phyloP scores from a whole-genome alignment of 495 filamentous ascomycete species.

The Chaetomidium leptoderma region DNA sequence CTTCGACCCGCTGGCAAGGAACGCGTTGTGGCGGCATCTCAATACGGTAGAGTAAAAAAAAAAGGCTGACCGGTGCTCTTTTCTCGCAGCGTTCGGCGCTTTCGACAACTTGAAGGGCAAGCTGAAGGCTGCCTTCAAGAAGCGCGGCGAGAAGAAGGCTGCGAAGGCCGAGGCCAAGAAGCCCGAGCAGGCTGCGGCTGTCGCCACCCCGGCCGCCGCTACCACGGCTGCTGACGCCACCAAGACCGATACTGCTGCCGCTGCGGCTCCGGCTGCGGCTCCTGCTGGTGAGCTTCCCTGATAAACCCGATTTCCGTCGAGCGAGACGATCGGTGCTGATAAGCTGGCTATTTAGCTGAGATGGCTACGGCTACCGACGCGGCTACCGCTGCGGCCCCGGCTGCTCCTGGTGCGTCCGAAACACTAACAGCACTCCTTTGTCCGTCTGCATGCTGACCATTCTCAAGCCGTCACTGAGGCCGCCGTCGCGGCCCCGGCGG shows the following conservation, averaged over 20 bases:
- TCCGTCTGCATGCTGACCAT: neutral
- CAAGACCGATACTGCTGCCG: slow-evolving; percentile 23
- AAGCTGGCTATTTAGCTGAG: slow-evolving; percentile 2
- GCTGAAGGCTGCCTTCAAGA: slow-evolving; percentile 38
- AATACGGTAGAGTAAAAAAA: neutral
- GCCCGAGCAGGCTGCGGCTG: slow-evolving; percentile 10
- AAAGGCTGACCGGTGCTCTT: neutral
- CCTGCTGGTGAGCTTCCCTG: slow-evolving; percentile 12
- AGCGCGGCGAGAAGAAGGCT: slow-evolving; percentile 24
- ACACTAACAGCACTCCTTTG: neutral
- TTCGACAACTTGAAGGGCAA: slow-evolving; percentile 35
- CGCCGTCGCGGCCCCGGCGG: slow-evolving; percentile 11
- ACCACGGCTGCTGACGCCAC: slow-evolving; percentile 20
- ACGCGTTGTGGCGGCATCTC: neutral
- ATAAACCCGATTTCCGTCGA: neutral
- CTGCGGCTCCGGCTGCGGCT: slow-evolving; percentile 12
- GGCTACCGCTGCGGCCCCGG: slow-evolving; percentile 1
- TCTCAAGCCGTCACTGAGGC: neutral
- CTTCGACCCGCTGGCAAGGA: neutral
- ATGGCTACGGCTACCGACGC: neutral
- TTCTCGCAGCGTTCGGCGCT: slow-evolving; percentile 25
- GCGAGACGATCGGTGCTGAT: neutral
- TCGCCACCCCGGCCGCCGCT: slow-evolving; percentile 13
- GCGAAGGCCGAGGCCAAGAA: slow-evolving; percentile 12
- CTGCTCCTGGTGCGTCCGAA: slow-evolving; percentile 1